Base-by-base conservation (phyloP, 306 rosid genomes). In the Prunus persica region DNA sequence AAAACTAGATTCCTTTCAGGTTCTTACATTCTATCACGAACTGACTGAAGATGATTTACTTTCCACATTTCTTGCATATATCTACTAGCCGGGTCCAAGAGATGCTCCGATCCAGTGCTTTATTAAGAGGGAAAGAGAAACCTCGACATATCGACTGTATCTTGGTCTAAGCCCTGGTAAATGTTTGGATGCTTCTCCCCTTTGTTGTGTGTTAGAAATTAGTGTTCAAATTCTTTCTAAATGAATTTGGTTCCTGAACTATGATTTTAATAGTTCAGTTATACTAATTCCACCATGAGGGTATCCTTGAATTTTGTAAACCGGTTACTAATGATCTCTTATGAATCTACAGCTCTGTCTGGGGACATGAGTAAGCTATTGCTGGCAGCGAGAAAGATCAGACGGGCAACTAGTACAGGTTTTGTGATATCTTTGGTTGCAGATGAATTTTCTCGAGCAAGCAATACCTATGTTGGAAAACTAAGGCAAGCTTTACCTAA, bases 161-260 rank as follows among this genome's bases (percentile, higher is more conserved):
- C 97, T 94, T 55, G 98, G 98, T 80, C 79, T 89, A 9, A 90
- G 95, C 80, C 98, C 98, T 16, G 97, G 98, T 94, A 94, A 89
- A 45, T 24, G 63, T 66, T 66, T 32, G 24, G 51, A 66, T 77
- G 8, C 72, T 80, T 73, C 49, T 79, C 69, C 76, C 27, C 24
- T 57, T 49, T 6, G 43, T 56, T 57, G 54, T 60, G 51, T 67
- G 27, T 75, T 47, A 16, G 20, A 24, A 24, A 69, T 0, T 16
- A 38, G 14, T 69, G 18, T 52, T 55, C 51, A 24, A 5, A 38
- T 72, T 55, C 32, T 71, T 30, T 69, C 41, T 19, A 19, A 49
- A 16, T 32, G 50, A 24, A 43, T 43, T 57, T 63, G 57, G 57
- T 51, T 51, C 43, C 57, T 51, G 57, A 51, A 51, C 8, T 51